Percentiles rank a stretch among this genome's conserved stretches.
phyloP scores from a whole-genome alignment of 129 eudicot species.

The Cynara cardunculus region DNA sequence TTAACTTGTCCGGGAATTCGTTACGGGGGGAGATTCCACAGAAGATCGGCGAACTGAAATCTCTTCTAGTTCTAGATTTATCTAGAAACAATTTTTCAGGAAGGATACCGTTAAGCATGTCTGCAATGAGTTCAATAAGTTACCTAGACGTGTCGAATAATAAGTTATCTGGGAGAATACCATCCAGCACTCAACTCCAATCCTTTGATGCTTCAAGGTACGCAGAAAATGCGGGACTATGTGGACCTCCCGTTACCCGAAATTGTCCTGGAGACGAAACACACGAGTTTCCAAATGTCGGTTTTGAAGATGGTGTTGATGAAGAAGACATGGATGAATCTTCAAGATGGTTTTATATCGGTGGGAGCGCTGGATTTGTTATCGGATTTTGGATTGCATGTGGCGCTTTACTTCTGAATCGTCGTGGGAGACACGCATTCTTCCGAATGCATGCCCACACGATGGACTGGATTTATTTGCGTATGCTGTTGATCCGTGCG shows the following conservation, averaged over 20 bases:
- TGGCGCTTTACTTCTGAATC: not conserved
- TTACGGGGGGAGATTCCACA: conserved; percentile 26
- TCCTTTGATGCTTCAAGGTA: not conserved
- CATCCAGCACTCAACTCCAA: conserved; percentile 10
- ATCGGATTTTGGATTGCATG: not conserved
- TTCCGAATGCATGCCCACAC: not conserved
- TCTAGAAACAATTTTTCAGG: conserved; percentile 17
- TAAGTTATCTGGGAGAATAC: conserved; percentile 27
- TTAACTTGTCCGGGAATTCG: conserved; percentile 28
- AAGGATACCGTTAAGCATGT: conserved; percentile 15
- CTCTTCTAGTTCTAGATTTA: conserved; percentile 13
- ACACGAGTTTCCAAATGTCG: not conserved
- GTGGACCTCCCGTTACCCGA: conserved; percentile 3
- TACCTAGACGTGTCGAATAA: conserved; percentile 30
- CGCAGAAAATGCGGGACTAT: not conserved
- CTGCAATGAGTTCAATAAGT: not conserved
- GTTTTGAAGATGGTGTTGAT: not conserved
- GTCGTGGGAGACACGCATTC: not conserved
- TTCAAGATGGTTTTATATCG: conserved; percentile 5
- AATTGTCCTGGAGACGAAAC: conserved; percentile 20
- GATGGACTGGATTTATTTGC: not conserved
- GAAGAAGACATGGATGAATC: not conserved
- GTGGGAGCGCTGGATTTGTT: not conserved
- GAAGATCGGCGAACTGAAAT: conserved; percentile 18
- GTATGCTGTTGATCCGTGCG: not conserved